Evolutionary conservation across 305 asterid genomes (phyloP), one percentile per base, ranked within the genome.

Genomic region (Nicotiana rustica): DNA sequence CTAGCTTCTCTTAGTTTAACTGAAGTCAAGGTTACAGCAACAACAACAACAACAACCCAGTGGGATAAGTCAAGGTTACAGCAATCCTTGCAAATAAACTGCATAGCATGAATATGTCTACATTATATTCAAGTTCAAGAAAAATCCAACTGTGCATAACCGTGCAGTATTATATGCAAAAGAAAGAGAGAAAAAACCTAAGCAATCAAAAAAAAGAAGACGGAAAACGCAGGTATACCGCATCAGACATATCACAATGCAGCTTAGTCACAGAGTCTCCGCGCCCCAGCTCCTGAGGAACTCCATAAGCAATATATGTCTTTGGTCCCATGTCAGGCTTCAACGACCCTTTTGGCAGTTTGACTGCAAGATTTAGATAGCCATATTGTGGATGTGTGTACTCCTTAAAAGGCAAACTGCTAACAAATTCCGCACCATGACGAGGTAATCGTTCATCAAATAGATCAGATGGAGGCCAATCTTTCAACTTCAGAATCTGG

Each of bases 211-310:
- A 81, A 67, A 33, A n/a, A 10, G 17, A 9, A 4, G 60, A 71
- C 29, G 7, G 13, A 17, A 38, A 82, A 57, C 59, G 15, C 47
- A 55, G 64, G 80, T 83, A 86, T 92, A 91, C 95, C 86, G 92
- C 94, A 88, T 91, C 95, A 84, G 97, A 90, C 92, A 91, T 90
- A 78, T 92, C 91, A 49, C 92, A 91, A 61, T 92, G 97, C 82
- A 92, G 92, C 88, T 91, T 91, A 77, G 95, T 93, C 38, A 93
- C 97, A 75, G 97, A 93, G 86, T 93, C 94, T 33, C 95, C 96
- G 59, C 95, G 93, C 6, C 94, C 96, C 21, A 93, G 88, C 85
- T 93, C 97, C 81, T 89, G 86, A 3, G 73, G 56, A 78, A 88
- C 68, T 25, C 96, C 97, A 84, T 91, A 90, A 78, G 97, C 96